Percentiles rank a stretch among this genome's conserved stretches.
Evolutionary conservation across 1,284 basidiomycete species (phyloP).

Genomic region (Moesziomyces aphidis): DNA sequence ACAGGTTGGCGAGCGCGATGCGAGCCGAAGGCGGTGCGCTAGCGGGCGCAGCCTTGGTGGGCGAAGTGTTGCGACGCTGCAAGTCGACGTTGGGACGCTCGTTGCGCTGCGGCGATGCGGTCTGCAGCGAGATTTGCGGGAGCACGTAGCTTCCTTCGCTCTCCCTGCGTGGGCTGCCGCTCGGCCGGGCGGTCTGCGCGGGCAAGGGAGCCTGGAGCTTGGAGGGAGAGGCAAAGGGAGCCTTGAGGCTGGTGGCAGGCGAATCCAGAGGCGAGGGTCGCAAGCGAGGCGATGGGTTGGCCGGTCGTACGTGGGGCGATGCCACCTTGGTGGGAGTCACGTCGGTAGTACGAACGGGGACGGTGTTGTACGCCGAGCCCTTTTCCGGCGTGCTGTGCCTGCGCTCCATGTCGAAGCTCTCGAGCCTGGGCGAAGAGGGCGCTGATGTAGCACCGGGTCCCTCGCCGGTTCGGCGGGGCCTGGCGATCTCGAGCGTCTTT

Average conservation of each 20-base stretch:
- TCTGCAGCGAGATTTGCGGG: conserved; percentile 43
- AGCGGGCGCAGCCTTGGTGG: conserved; percentile 21
- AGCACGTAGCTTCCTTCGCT: conserved; percentile 22
- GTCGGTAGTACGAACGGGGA: conserved; percentile 14
- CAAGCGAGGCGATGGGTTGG: conserved; percentile 35
- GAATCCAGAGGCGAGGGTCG: conserved; percentile 34
- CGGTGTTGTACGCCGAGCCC: conserved; percentile 32
- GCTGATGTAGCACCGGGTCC: conserved; percentile 19
- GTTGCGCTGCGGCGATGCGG: conserved; percentile 37
- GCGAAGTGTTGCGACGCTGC: conserved; percentile 51
- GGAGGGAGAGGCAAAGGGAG: conserved; percentile 19
- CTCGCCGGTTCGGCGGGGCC: conserved; percentile 36
- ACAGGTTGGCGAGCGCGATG: conserved; percentile 29
- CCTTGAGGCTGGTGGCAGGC: conserved; percentile 19
- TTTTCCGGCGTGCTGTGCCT: conserved; percentile 48
- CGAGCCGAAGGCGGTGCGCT: conserved; percentile 33
- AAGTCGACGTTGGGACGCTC: conserved; percentile 23
- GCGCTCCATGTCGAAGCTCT: conserved; percentile 40
- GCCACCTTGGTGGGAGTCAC: conserved; percentile 23
- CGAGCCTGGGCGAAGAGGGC: conserved; percentile 34
- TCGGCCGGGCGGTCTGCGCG: conserved; percentile 6
- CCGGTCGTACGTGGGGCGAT: conserved; percentile 35
- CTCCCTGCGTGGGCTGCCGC: conserved; percentile 18
- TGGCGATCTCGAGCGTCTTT: conserved; percentile 37
- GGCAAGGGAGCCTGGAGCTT: conserved; percentile 19